phyloP scores from a whole-genome alignment of 2,329 filamentous ascomycete species.

The Xylaria sp. region DNA sequence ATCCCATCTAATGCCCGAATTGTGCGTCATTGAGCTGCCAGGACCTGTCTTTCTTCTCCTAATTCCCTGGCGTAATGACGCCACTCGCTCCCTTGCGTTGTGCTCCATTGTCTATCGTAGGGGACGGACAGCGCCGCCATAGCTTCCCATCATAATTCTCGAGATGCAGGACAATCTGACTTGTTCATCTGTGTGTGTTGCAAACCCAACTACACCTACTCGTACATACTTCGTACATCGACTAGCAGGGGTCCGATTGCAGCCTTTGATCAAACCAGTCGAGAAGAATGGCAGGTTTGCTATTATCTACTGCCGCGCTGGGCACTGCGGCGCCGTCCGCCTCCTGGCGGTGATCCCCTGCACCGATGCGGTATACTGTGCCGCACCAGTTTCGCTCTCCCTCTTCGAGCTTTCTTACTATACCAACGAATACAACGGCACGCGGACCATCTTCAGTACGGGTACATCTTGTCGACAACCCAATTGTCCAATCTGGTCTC shows the following conservation, averaged over 20 bases:
- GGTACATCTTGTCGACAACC: neutral
- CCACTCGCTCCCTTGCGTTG: neutral
- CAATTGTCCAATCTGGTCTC: neutral
- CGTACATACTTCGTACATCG: neutral
- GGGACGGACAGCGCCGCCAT: neutral
- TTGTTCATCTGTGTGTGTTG: neutral
- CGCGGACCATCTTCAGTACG: neutral
- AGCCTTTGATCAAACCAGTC: constrained; percentile 1
- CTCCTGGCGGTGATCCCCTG: neutral
- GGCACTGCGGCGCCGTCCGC: neutral
- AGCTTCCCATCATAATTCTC: neutral
- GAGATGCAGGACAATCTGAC: constrained; percentile 2
- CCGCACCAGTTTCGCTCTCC: neutral
- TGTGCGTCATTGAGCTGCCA: constrained; percentile 11
- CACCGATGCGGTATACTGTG: neutral
- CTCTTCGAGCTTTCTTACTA: neutral
- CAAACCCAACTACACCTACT: neutral
- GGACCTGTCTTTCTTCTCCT: constrained; percentile 3
- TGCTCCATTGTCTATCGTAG: neutral
- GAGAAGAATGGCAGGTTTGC: neutral
- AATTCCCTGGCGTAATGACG: neutral
- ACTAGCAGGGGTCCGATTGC: neutral
- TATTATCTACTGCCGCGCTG: neutral
- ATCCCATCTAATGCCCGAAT: constrained; percentile 11
- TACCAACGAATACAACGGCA: neutral